These are phyloP conservation scores for Daldinia sp. DNA, from an alignment of 2,329 filamentous ascomycete species.

Conservation along the genomic window DNA sequence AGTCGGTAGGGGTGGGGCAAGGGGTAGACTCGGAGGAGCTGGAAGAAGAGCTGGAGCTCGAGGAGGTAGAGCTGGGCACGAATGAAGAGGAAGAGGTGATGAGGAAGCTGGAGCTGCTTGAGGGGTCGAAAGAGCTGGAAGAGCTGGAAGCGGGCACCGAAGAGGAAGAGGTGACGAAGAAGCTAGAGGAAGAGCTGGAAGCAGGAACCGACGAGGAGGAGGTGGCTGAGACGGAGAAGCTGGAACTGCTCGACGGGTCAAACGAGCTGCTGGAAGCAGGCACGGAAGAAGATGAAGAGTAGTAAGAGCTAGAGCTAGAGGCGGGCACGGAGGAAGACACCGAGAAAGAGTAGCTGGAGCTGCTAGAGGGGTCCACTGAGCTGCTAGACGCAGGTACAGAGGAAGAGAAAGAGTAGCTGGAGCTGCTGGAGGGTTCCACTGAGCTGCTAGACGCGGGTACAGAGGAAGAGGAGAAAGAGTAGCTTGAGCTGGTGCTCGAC, in stretches of 20 bases:
- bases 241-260: neutral
- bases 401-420: neutral
- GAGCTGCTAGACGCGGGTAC: neutral
- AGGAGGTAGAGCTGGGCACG: constrained; percentile 6
- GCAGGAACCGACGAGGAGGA: neutral
- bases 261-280: neutral
- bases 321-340: neutral
- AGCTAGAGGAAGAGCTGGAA: neutral
- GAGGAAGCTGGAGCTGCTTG: neutral
- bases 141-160: neutral
- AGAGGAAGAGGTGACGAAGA: neutral
- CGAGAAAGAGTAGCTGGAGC: neutral
- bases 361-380: neutral
- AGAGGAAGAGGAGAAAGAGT: neutral
- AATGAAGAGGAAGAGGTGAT: constrained; percentile 2
- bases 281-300: neutral
- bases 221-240: neutral
- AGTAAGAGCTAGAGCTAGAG: too few relatives aligned
- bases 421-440: neutral
- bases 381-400: neutral
- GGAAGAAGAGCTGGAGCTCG: constrained; percentile 6
- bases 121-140: neutral
- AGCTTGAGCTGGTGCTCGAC: neutral
- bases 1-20: constrained; percentile 22
- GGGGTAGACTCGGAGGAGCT: neutral